phyloP scores from a whole-genome alignment of 2,329 filamentous ascomycete genomes.

The Trichoderma sp. region DNA sequence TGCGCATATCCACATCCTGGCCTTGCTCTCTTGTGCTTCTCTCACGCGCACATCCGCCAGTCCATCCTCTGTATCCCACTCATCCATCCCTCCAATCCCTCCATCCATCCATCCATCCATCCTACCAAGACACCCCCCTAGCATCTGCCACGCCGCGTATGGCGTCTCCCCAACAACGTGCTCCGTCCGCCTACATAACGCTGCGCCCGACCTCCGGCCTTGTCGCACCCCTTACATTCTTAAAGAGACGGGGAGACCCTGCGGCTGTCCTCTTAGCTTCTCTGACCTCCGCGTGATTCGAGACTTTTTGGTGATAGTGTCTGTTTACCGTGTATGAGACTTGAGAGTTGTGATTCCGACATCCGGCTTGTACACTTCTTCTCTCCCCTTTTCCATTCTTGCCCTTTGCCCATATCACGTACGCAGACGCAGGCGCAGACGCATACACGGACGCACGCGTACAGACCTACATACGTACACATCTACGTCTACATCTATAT shows the following conservation, averaged over 20 bases:
- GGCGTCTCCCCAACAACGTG: conserved; percentile 31
- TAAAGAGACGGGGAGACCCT: conserved; percentile 29
- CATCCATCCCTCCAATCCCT: conserved; percentile 9
- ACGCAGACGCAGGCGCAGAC: not conserved
- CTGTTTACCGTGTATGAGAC: not conserved
- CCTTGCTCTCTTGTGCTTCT: conserved; percentile 14
- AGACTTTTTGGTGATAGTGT: conserved; percentile 25
- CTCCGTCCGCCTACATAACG: conserved; percentile 29
- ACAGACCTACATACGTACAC: not conserved
- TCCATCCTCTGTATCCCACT: conserved; percentile 22
- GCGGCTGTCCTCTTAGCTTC: conserved; percentile 21
- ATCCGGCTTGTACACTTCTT: conserved; percentile 5
- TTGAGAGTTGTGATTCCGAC: conserved; percentile 25
- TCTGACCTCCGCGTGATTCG: conserved; percentile 26
- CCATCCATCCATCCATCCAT: conserved; percentile 16
- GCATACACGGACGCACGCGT: not conserved
- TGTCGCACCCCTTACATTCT: conserved; percentile 27
- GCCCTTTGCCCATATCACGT: not conserved
- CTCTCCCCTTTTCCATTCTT: not conserved
- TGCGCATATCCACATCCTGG: conserved; percentile 24
- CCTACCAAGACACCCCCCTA: conserved; percentile 18
- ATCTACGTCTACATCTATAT: conserved; percentile 1
- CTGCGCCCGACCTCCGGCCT: conserved; percentile 28
- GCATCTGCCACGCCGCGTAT: conserved; percentile 27
- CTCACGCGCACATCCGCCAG: conserved; percentile 21